Percentiles rank a stretch among this genome's conserved stretches.
These are phyloP conservation scores for Beauveria rudraprayagi DNA, from an alignment of 2,329 filamentous ascomycete species.

Conservation along the genomic window DNA sequence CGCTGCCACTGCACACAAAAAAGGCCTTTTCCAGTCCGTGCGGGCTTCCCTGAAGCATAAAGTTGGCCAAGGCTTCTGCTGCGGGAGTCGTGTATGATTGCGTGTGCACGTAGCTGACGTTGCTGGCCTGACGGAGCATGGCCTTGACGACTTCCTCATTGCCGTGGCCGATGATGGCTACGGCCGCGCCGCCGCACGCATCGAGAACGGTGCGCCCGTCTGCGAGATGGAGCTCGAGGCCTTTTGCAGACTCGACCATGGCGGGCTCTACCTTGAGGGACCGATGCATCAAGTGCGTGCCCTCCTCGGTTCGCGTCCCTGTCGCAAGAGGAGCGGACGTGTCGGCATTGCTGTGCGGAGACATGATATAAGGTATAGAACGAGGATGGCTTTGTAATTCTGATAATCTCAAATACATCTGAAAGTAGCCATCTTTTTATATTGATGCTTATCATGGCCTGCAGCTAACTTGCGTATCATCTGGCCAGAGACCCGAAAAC, in stretches of 20 bases:
- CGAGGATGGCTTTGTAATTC: background rate
- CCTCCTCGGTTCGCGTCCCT: constrained; percentile 1
- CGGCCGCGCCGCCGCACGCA: constrained; percentile 32
- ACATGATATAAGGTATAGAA: constrained; percentile 7
- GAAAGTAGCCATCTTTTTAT: background rate
- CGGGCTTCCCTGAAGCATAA: constrained; percentile 18
- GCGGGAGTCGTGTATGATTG: constrained; percentile 18
- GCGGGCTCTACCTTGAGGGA: constrained; percentile 22
- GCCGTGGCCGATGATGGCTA: constrained; percentile 56
- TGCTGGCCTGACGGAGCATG: constrained; percentile 44
- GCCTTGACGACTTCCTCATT: constrained; percentile 47
- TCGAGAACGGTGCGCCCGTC: constrained; percentile 28
- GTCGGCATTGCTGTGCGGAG: constrained; percentile 15
- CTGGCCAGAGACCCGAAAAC: background rate
- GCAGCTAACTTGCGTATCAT: background rate
- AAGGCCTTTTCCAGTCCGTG: constrained; percentile 19
- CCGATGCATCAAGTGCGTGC: constrained; percentile 24
- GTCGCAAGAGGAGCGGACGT: background rate
- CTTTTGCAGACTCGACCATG: constrained; percentile 34
- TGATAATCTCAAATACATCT: background rate
- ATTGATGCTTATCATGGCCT: background rate
- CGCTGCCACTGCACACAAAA: constrained; percentile 20
- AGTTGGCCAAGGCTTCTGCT: constrained; percentile 22
- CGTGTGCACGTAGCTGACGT: constrained; percentile 22
- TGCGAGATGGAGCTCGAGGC: constrained; percentile 27